Evolutionary conservation across 1,284 basidiomycete species (phyloP), one percentile per base, ranked within the genome.

Genomic region (Cryptococcus hybrid): DNA sequence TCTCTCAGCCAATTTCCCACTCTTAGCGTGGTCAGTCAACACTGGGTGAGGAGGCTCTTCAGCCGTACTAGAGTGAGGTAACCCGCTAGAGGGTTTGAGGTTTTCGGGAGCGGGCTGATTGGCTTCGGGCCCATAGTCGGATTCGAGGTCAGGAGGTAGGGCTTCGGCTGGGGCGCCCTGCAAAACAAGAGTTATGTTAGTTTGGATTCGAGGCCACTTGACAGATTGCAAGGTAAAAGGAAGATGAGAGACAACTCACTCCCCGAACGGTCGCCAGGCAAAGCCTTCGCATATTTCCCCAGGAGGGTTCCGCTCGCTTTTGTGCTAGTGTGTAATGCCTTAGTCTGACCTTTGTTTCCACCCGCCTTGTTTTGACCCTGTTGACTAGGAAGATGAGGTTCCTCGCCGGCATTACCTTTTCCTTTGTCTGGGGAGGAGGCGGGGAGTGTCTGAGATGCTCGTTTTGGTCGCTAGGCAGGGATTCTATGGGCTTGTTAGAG

Each of bases 401-500:
- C 52, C 4, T 61, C 52, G 3, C 63, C 62, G n/a, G 71, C 70
- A 54, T 74, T 75, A 5, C 72, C 74, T 47, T 65, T 63, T 7
- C 66, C 68, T 4, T 48, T 48, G 50, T 72, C 72, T 6, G 49
- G 38, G 36, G 58, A 48, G 7, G 56, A 60, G 3, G 66, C 43
- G 53, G 12, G 30, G 61, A 63, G 64, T 75, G 74, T 56, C 69
- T 72, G 34, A 75, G 56, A 49, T 74, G 71, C 30, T 59, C 43
- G 56, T 71, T 74, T 56, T 76, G 74, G 30, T 76, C 71, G 13
- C 70, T 69, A n/a, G 64, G 57, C 13, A 69, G 59, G 12, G 45
- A 24, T 9, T 67, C 64, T 37, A 60, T 60, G 13, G 62, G 59
- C 18, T 59, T 40, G 44, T 57, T 42, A 7, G 65, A 59, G 34